phyloP scores from a whole-genome alignment of 352 stramenopile genomes.

The Phytophthora boehmeriae region DNA sequence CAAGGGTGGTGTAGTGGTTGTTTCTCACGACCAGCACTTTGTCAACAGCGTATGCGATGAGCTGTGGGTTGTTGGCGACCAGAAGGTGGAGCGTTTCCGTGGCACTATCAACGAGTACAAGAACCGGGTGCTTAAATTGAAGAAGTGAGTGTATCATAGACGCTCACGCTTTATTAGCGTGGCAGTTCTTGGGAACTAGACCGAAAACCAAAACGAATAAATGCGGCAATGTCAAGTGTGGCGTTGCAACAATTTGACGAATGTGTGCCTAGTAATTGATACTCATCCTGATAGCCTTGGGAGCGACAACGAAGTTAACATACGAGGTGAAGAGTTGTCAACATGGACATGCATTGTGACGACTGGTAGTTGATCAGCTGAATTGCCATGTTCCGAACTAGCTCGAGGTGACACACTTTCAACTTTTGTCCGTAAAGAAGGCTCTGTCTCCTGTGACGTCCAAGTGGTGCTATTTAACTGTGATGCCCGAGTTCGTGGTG shows the following conservation, averaged over 20 bases:
- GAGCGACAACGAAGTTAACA: conserved; percentile 27
- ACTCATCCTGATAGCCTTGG: conserved; percentile 23
- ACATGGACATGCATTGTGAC: conserved; percentile 5
- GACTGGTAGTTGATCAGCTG: conserved; percentile 15
- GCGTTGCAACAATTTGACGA: background rate
- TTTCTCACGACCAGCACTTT: conserved; percentile 99
- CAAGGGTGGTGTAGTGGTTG: conserved; percentile 96
- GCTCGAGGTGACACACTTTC: conserved; percentile 12
- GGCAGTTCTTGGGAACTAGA: conserved; percentile 14
- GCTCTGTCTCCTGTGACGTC: conserved; percentile 60
- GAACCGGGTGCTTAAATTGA: conserved; percentile 69
- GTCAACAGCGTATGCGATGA: conserved; percentile 95
- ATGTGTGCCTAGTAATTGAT: background rate
- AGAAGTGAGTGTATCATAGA: conserved; percentile 38
- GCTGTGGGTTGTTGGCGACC: conserved; percentile 90
- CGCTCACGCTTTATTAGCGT: conserved; percentile 7
- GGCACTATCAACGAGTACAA: conserved; percentile 89
- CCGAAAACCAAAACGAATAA: conserved; percentile 18
- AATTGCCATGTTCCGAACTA: conserved; percentile 6
- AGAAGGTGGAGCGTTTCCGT: conserved; percentile 78
- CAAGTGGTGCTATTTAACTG: conserved; percentile 56
- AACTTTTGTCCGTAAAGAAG: conserved; percentile 51
- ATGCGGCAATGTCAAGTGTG: background rate
- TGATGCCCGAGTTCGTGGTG: conserved; percentile 90
- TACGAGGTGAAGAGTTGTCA: conserved; percentile 4